Evolutionary conservation across 257 asterid genomes (phyloP), one percentile per base, ranked within the genome.

Genomic region (Solanum pimpinellifolium): DNA sequence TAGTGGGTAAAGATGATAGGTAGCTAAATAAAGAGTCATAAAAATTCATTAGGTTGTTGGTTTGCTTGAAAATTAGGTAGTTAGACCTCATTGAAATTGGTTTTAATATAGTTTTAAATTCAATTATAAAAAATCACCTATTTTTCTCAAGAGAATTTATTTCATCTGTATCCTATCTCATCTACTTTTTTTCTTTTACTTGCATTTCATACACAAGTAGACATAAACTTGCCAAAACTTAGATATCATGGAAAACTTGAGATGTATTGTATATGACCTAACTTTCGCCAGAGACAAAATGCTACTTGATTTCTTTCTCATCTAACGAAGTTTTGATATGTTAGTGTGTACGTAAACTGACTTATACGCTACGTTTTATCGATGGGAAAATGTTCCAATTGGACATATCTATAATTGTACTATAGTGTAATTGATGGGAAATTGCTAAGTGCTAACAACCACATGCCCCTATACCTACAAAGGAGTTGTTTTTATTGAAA

Each of bases 1-100:
- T 2, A 0, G 33, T 33, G 35, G 5, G 5, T 33, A 3, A 89
- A 87, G 90, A 87, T 42, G 44, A 89, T 87, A 41, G 88, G 15
- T 87, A 86, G 72, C 72, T 62, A 41, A 78, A 89, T 87, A 66
- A 44, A 73, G 35, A 29, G 72, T 52, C 73, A 74, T 84, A 65
- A 88, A 56, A 83, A 29, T 83, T 83, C 88, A 88, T 83, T 46
- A 41, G 87, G 87, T 90, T 23, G 90, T 88, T 86, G 90, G 84
- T 84, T 21, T 41, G 84, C 62, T 66, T 56, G 87, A 89, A 85
- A 83, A 73, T 35, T 62, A 52, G 77, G 23, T 59, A 42, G 25
- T 83, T 73, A 62, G 73, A 47, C 60, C 75, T 44, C 76, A 62
- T 44, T n/a, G 83, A 81, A 49, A 23, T 75, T 20, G 85, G 85